Evolutionary conservation across 1,139 yeast species (phyloP).

Genomic region (Zygoascus sp.): DNA sequence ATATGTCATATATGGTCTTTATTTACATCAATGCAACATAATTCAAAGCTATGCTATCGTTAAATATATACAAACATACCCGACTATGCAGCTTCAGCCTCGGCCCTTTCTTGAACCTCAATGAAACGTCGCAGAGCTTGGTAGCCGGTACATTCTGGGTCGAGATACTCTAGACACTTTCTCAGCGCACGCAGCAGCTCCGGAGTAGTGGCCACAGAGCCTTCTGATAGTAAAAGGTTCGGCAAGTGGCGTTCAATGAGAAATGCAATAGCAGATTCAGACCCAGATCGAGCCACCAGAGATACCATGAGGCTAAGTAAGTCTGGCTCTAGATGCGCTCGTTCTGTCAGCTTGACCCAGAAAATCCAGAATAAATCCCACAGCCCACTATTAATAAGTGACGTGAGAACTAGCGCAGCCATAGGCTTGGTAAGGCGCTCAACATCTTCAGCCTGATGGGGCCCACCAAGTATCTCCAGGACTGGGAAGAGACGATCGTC

Average conservation of each 20-base stretch:
- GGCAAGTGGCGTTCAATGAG: slow-evolving; percentile 29
- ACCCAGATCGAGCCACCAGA: slow-evolving; percentile 31
- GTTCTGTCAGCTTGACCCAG: slow-evolving; percentile 26
- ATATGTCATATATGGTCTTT: no score
- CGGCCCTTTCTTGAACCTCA: neutral
- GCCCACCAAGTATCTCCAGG: slow-evolving; percentile 21
- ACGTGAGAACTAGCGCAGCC: slow-evolving; percentile 35
- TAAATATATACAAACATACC: neutral
- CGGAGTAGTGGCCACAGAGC: slow-evolving; percentile 18
- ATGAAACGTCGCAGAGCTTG: slow-evolving; percentile 22
- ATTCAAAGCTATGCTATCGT: neutral
- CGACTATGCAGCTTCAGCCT: neutral
- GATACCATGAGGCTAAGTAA: slow-evolving; percentile 29
- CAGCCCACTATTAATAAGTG: slow-evolving; percentile 38
- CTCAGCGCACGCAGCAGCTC: slow-evolving; percentile 19
- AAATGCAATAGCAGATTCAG: slow-evolving; percentile 24
- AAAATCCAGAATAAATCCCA: slow-evolving; percentile 38
- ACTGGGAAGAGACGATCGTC: slow-evolving; percentile 27
- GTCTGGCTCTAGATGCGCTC: slow-evolving; percentile 21
- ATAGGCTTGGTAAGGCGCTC: slow-evolving; percentile 20
- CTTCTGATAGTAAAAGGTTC: slow-evolving; percentile 12
- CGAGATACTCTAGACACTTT: slow-evolving; percentile 23
- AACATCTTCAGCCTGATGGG: slow-evolving; percentile 16
- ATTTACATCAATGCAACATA: neutral
- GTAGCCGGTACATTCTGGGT: slow-evolving; percentile 25